These are phyloP conservation scores for Stromatinia cepivora DNA, from an alignment of 2,329 filamentous ascomycete species.

Conservation along the genomic window DNA sequence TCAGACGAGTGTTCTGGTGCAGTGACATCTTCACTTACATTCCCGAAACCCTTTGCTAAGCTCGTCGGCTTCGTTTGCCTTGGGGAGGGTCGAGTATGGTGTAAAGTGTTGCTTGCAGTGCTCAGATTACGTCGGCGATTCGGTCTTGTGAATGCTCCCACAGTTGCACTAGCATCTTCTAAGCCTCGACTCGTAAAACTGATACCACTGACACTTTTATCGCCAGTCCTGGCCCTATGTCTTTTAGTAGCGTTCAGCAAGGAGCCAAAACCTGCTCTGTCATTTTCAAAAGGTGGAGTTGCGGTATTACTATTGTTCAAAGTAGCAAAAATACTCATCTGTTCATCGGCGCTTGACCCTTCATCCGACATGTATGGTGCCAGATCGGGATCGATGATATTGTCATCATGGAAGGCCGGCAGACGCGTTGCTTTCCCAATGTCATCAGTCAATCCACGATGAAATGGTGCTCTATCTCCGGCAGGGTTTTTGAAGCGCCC, in stretches of 20 bases:
- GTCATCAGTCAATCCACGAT: conserved; percentile 71
- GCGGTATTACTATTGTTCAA: conserved; percentile 66
- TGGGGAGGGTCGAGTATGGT: conserved; percentile 70
- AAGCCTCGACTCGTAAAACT: conserved; percentile 65
- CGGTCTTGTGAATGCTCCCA: conserved; percentile 60
- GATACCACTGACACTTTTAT: conserved; percentile 72
- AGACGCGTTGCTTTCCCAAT: conserved; percentile 64
- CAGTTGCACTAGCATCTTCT: conserved; percentile 61
- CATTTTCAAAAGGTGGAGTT: conserved; percentile 68
- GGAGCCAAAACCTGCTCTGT: conserved; percentile 69
- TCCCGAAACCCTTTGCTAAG: conserved; percentile 45
- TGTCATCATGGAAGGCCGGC: conserved; percentile 96
- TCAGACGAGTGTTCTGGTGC: conserved; percentile 30
- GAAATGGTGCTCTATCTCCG: conserved; percentile 87
- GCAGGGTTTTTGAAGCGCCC: conserved; percentile 69
- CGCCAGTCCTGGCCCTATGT: conserved; percentile 67
- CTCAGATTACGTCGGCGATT: conserved; percentile 79
- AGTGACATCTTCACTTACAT: conserved; percentile 38
- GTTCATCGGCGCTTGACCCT: conserved; percentile 89
- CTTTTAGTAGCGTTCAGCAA: conserved; percentile 73
- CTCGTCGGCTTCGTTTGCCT: conserved; percentile 47
- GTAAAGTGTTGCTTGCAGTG: conserved; percentile 69
- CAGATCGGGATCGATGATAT: conserved; percentile 95
- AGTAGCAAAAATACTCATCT: conserved; percentile 79
- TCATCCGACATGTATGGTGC: conserved; percentile 94